Conservation (phyloP, 495 filamentous ascomycete genomes). For the Trichoderma gamsii region DNA sequence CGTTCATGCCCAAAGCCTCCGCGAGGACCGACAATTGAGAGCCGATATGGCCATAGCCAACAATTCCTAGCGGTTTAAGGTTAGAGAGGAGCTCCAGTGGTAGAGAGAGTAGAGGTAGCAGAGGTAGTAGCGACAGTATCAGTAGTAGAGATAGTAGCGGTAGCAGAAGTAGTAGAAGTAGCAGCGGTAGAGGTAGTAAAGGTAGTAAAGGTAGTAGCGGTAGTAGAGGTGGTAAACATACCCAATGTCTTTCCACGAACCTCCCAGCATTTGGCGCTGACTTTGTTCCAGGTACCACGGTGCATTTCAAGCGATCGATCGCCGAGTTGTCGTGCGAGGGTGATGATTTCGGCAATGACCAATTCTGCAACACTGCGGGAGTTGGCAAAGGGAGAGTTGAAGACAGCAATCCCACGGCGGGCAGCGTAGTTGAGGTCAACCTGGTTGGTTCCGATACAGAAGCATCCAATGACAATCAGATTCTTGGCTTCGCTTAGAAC, state of each 20-base stretch:
- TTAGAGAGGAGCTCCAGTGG: neutral
- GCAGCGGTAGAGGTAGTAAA: too few relatives aligned
- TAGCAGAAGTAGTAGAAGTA: too few relatives aligned
- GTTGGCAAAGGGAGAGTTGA: constrained; percentile 98
- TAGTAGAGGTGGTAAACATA: too few relatives aligned
- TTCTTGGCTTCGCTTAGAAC: constrained; percentile 87
- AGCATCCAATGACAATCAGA: constrained; percentile 92
- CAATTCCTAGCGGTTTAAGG: constrained; percentile 54
- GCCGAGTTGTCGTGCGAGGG: constrained; percentile 81
- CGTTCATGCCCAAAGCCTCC: constrained; percentile 94
- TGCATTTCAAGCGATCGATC: constrained; percentile 96
- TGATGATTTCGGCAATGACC: constrained; percentile 89
- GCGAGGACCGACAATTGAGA: constrained; percentile 93
- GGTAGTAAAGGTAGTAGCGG: too few relatives aligned
- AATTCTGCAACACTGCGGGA: constrained; percentile 94
- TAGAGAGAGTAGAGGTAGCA: too few relatives aligned
- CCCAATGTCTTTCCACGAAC: constrained; percentile 95
- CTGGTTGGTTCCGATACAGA: constrained; percentile 99
- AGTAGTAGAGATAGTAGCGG: too few relatives aligned
- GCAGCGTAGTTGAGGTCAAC: constrained; percentile 92
- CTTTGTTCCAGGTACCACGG: constrained; percentile 94
- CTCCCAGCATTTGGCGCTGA: constrained; percentile 94
- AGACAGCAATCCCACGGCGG: constrained; percentile 87
- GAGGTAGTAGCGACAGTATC: too few relatives aligned
- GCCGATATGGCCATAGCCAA: constrained; percentile 97